phyloP scores from a whole-genome alignment of 345 rosid genomes.

The Eucalyptus microcorys region DNA sequence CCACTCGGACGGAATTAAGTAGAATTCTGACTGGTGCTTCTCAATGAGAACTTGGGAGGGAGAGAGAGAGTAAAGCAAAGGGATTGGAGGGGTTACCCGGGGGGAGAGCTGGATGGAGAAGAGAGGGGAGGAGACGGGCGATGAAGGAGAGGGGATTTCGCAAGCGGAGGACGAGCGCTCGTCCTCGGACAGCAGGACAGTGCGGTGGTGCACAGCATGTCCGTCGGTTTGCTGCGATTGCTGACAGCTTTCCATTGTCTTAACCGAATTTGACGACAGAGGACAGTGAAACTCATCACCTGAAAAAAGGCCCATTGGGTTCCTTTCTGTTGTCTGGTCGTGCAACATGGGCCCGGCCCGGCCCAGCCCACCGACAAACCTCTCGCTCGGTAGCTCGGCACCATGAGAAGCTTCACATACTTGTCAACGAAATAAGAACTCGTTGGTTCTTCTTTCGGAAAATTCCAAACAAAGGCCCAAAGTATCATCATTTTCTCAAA shows the following conservation, averaged over 20 bases:
- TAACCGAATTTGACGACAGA: not conserved
- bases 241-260: not conserved
- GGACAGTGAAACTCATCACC: not conserved
- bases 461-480: no score
- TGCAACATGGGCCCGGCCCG: not conserved
- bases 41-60: not conserved
- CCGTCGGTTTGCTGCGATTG: not conserved
- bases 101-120: not conserved
- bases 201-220: not conserved
- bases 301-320: not conserved
- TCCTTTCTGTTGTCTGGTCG: not conserved
- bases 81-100: not conserved
- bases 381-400: not conserved
- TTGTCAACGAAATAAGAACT: not conserved
- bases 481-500: accelerated
- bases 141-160: not conserved
- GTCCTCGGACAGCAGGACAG: not conserved
- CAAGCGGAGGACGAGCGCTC: not conserved
- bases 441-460: not conserved
- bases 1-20: not conserved
- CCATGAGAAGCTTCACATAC: not conserved
- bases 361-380: not conserved
- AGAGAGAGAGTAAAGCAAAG: not conserved
- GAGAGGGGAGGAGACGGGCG: not conserved
- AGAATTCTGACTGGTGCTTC: not conserved